Evolutionary conservation across 1,284 basidiomycete species (phyloP).

Genomic region (Sphaerobolus stellatus): DNA sequence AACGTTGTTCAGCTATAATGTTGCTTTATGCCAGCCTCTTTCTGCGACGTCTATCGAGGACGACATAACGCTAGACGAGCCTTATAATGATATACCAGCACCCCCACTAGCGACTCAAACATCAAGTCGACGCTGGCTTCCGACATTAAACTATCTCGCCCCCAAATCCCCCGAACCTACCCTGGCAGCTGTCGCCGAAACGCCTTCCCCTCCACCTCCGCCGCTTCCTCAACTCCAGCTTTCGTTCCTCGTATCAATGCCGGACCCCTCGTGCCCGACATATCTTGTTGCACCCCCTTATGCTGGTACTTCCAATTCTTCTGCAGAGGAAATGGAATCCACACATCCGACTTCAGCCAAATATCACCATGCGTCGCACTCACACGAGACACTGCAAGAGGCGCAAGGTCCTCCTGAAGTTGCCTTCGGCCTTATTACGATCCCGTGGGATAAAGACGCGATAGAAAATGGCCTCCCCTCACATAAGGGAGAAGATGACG

Average conservation of each 20-base stretch:
- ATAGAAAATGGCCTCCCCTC: too few relatives aligned
- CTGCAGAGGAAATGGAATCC: too few relatives aligned
- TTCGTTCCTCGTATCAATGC: background rate
- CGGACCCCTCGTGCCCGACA: background rate
- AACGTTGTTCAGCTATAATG: background rate
- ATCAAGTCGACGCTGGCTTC: background rate
- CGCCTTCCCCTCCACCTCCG: background rate
- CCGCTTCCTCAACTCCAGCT: background rate
- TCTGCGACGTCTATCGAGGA: slow-evolving; percentile 3
- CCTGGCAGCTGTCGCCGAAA: too few relatives aligned
- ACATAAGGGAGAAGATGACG: too few relatives aligned
- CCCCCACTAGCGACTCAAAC: background rate
- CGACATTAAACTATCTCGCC: background rate
- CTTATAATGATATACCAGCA: background rate
- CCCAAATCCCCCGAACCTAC: background rate
- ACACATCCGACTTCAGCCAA: too few relatives aligned
- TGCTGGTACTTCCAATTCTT: too few relatives aligned
- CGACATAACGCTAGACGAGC: background rate
- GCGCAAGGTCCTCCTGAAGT: slow-evolving; percentile 8
- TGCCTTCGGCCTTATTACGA: slow-evolving; percentile 4
- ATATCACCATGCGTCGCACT: too few relatives aligned
- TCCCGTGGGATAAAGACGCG: too few relatives aligned
- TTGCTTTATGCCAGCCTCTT: slow-evolving; percentile 6
- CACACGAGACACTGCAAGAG: too few relatives aligned
- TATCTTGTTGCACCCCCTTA: too few relatives aligned